A percentile compares a stretch with the other conserved stretches of the same genome.
phyloP scores from a whole-genome alignment of 2,329 filamentous ascomycete genomes.

The Macrophomina tecta region DNA sequence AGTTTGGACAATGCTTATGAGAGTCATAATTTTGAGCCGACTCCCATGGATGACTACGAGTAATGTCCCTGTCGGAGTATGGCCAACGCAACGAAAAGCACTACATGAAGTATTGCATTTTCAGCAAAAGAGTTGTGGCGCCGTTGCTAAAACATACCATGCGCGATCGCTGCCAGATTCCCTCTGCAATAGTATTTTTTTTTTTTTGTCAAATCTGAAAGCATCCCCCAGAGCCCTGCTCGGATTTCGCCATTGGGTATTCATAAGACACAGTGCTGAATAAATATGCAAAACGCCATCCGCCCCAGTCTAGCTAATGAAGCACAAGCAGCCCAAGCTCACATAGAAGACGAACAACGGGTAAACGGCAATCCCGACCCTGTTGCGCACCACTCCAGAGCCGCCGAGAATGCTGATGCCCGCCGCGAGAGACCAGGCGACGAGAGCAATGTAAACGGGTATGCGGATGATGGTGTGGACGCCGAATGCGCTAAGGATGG shows the following conservation, averaged over 20 bases:
- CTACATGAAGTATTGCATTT: no score
- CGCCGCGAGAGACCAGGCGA: conserved; percentile 91
- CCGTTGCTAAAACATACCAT: no score
- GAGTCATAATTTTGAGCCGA: no score
- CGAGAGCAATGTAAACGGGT: conserved; percentile 86
- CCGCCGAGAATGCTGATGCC: conserved; percentile 95
- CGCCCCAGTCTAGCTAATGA: conserved; percentile 75
- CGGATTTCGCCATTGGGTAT: conserved; percentile 23
- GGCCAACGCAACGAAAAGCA: no score
- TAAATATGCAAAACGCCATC: conserved; percentile 9
- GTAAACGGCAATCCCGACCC: conserved; percentile 92
- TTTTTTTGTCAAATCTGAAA: not conserved
- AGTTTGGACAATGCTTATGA: no score
- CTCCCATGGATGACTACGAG: no score
- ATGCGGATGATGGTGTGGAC: conserved; percentile 83
- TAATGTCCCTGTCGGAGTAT: no score
- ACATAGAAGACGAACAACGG: conserved; percentile 95
- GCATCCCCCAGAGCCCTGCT: conserved; percentile 25
- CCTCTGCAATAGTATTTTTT: no score
- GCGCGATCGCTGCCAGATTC: no score
- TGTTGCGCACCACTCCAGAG: conserved; percentile 92
- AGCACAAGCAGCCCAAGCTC: conserved; percentile 90
- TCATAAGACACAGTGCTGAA: conserved; percentile 23
- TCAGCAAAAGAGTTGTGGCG: no score
- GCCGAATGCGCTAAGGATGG: conserved; percentile 82